phyloP scores from a whole-genome alignment of 169 alveolate genomes.

The Sarcocystis neurona region DNA sequence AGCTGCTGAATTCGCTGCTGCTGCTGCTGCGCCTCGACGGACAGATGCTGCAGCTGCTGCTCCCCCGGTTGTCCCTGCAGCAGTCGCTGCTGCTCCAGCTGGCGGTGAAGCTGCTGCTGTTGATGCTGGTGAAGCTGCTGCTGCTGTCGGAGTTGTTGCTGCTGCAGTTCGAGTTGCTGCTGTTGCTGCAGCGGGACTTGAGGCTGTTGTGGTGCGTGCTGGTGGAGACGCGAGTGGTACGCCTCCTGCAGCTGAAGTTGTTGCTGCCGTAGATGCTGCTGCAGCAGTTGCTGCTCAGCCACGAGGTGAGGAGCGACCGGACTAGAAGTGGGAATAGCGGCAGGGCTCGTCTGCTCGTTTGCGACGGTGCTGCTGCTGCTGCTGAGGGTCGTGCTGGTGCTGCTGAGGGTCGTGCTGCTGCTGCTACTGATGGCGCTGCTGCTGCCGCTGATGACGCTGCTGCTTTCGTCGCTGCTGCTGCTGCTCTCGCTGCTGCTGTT shows the following conservation, averaged over 20 bases:
- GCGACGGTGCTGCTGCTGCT: no score
- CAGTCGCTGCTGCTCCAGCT: not conserved
- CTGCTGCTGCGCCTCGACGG: not conserved
- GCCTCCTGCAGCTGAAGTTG: not conserved
- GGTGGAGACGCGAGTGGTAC: not conserved
- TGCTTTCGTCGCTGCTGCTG: no score
- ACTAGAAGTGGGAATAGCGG: no score
- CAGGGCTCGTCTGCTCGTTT: no score
- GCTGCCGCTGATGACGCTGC: no score
- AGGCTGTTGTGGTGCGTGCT: not conserved
- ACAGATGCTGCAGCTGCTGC: constrained; percentile 9
- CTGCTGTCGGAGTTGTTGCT: not conserved
- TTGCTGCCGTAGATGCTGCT: constrained; percentile 16
- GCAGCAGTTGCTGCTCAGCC: not conserved
- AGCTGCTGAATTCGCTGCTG: not conserved
- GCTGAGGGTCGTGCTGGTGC: no score
- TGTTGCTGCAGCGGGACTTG: not conserved
- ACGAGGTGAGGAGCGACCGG: no score
- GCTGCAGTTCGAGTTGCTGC: constrained; percentile 1
- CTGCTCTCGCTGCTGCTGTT: no score
- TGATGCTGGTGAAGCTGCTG: not conserved
- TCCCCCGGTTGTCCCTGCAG: not conserved
- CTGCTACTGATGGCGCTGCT: no score
- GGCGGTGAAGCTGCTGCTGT: not conserved
- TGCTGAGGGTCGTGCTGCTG: no score